These are phyloP conservation scores for Epichloe amarillans DNA, from an alignment of 2,329 filamentous ascomycete species.

Conservation along the genomic window DNA sequence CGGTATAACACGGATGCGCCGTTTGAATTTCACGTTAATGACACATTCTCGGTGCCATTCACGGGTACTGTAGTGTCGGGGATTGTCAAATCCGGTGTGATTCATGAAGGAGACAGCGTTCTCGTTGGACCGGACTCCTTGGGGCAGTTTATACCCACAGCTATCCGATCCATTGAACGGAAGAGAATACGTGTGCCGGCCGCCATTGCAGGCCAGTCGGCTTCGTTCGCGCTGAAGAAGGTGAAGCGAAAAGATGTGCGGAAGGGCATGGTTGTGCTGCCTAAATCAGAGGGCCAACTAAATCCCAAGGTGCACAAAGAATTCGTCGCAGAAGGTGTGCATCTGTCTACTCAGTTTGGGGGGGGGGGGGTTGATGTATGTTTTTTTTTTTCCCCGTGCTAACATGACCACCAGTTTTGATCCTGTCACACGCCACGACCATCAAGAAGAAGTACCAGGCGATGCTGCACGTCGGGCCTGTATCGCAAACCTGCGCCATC, in stretches of 20 bases:
- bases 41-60: conserved; percentile 95
- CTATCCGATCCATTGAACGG: conserved; percentile 82
- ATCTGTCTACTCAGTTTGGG: background rate
- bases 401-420: conserved; percentile 49
- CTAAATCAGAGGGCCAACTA: conserved; percentile 62
- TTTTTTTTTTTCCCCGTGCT: background rate
- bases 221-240: conserved; percentile 79
- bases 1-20: conserved; percentile 79
- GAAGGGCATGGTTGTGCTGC: conserved; percentile 95
- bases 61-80: conserved; percentile 93
- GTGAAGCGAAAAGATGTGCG: conserved; percentile 83
- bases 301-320: conserved; percentile 58
- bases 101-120: conserved; percentile 82
- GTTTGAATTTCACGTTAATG: conserved; percentile 92
- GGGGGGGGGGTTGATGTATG: background rate
- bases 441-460: conserved; percentile 96
- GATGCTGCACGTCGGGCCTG: conserved; percentile 91
- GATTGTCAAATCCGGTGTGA: conserved; percentile 75
- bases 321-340: conserved; percentile 62
- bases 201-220: conserved; percentile 82
- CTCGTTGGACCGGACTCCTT: conserved; percentile 82
- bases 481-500: conserved; percentile 91
- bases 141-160: conserved; percentile 78
- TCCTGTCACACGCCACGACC: conserved; percentile 89
- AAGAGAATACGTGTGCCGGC: conserved; percentile 83